Conservation (phyloP, 495 filamentous ascomycete genomes). For the Elasticomyces elasticus region DNA sequence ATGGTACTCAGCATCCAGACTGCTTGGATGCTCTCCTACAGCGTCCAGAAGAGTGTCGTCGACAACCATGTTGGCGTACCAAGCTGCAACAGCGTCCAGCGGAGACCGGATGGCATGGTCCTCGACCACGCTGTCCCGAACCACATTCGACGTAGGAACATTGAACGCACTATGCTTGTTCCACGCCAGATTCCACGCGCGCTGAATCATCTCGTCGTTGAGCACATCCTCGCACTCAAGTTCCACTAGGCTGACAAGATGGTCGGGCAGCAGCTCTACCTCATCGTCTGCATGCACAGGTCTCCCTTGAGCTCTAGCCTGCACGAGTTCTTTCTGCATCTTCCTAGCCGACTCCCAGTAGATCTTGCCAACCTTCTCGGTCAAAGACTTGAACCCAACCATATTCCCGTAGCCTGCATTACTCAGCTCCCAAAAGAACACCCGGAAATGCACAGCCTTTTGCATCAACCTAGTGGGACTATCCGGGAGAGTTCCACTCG, state of each 20-base stretch:
- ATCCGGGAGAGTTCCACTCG: slow-evolving; percentile 75
- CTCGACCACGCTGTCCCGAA: slow-evolving; percentile 75
- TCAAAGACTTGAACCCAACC: slow-evolving; percentile 51
- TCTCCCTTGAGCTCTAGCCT: slow-evolving; percentile 10
- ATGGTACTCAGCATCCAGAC: slow-evolving; percentile 28
- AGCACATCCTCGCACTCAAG: slow-evolving; percentile 73
- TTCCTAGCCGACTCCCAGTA: slow-evolving; percentile 74
- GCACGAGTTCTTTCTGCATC: slow-evolving; percentile 39
- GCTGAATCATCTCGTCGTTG: slow-evolving; percentile 63
- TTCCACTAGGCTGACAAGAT: slow-evolving; percentile 63
- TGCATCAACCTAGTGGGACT: slow-evolving; percentile 82
- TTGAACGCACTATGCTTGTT: slow-evolving; percentile 64
- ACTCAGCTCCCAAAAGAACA: slow-evolving; percentile 72
- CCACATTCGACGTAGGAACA: slow-evolving; percentile 51
- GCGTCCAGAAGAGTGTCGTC: slow-evolving; percentile 53
- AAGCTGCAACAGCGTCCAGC: slow-evolving; percentile 80
- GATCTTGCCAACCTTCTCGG: slow-evolving; percentile 56
- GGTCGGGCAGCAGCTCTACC: slow-evolving; percentile 59
- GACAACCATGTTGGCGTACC: slow-evolving; percentile 74
- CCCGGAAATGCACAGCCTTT: slow-evolving; percentile 81
- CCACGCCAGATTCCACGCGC: slow-evolving; percentile 86
- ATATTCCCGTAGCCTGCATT: slow-evolving; percentile 52
- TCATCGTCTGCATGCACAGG: slow-evolving; percentile 34
- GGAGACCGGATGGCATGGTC: slow-evolving; percentile 80
- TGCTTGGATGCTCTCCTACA: slow-evolving; percentile 28